These are phyloP conservation scores for Cladosporium sp. DNA, from an alignment of 2,329 filamentous ascomycete genomes.

Conservation along the genomic window DNA sequence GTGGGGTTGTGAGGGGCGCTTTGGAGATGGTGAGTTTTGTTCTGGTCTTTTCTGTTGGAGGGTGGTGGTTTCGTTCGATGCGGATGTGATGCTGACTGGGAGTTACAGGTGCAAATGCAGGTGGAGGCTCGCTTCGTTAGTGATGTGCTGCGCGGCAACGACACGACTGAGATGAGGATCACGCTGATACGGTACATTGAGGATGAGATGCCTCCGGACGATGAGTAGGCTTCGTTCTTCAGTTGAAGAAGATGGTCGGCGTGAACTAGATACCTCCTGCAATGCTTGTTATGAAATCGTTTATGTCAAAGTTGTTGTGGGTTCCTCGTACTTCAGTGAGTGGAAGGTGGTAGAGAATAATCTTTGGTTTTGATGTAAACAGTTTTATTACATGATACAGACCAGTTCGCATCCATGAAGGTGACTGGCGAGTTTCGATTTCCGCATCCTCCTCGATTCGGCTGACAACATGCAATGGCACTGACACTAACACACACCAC, in stretches of 20 bases:
- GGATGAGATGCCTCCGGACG: slow-evolving; percentile 94
- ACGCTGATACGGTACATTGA: slow-evolving; percentile 92
- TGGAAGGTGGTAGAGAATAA: not conserved
- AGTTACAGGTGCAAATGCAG: slow-evolving; percentile 80
- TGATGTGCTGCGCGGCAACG: slow-evolving; percentile 87
- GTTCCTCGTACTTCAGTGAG: not conserved
- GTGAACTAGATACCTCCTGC: not conserved
- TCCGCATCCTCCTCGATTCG: not conserved
- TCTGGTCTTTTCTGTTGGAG: not conserved
- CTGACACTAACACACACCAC: not conserved
- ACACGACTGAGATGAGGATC: slow-evolving; percentile 96
- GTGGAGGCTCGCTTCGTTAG: slow-evolving; percentile 96
- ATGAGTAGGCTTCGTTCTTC: slow-evolving; percentile 63
- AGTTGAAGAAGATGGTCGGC: not conserved
- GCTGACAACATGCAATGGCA: not conserved
- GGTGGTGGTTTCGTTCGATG: not conserved
- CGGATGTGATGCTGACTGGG: slow-evolving; percentile 22
- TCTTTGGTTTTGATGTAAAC: not conserved
- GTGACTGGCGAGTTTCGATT: not conserved
- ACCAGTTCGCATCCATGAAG: not conserved
- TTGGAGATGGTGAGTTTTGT: slow-evolving; percentile 79
- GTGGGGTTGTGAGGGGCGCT: slow-evolving; percentile 85
- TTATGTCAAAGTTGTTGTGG: not conserved
- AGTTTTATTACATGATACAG: too few relatives aligned
- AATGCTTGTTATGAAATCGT: not conserved